Evolutionary conservation across 1,284 basidiomycete species (phyloP).

Genomic region (Ceratobasidium sp.): DNA sequence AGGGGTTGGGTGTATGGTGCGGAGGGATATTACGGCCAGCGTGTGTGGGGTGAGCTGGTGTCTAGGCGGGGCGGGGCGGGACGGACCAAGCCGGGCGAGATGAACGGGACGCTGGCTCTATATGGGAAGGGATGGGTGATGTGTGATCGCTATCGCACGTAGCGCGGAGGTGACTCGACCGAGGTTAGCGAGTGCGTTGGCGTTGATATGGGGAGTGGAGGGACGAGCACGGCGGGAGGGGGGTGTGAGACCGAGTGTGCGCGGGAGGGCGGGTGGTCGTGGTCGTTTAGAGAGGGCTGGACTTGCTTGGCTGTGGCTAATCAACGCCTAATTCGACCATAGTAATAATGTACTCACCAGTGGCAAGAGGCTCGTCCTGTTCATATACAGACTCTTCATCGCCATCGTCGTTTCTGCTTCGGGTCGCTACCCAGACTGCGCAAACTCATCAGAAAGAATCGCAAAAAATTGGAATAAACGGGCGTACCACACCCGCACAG

Average conservation of each 20-base stretch:
- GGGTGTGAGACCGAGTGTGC: neutral
- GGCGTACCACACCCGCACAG: slow-evolving; percentile 7
- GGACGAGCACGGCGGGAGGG: neutral
- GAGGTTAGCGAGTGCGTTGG: neutral
- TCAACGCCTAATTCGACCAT: neutral
- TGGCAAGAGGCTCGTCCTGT: neutral
- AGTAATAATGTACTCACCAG: slow-evolving; percentile 4
- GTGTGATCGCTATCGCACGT: neutral
- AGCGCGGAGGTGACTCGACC: neutral
- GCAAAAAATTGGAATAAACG: neutral
- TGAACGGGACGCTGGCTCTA: neutral
- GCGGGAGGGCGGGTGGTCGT: too few relatives aligned
- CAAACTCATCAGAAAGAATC: neutral
- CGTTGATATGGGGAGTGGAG: neutral
- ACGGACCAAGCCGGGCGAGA: neutral
- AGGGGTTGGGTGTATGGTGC: too few relatives aligned
- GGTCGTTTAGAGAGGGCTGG: too few relatives aligned
- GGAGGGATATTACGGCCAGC: neutral
- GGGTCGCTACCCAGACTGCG: slow-evolving; percentile 1
- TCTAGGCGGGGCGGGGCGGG: neutral
- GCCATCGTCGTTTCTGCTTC: slow-evolving; percentile 8
- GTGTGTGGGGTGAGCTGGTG: neutral
- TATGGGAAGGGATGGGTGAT: neutral
- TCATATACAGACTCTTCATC: slow-evolving; percentile 4
- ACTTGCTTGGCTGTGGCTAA: slow-evolving; percentile 5